Conservation (phyloP, 2,329 filamentous ascomycete species). For the Talaromyces verruculosus region DNA sequence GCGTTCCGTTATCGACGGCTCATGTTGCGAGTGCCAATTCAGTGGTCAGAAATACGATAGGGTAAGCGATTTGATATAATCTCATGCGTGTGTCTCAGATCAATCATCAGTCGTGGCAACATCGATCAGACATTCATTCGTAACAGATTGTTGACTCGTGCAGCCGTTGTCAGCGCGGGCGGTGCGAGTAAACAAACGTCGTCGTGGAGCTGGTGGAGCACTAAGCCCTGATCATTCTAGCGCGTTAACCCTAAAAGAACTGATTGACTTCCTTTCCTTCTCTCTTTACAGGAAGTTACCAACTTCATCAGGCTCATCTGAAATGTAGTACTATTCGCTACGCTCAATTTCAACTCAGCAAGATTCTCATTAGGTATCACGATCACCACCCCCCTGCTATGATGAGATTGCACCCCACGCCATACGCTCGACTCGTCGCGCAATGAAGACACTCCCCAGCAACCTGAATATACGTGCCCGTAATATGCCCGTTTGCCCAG, state of each 20-base stretch:
- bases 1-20: background rate
- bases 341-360: background rate
- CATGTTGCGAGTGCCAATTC: slow-evolving; percentile 4
- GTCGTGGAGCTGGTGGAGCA: background rate
- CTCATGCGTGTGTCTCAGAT: background rate
- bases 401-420: background rate
- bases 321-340: background rate
- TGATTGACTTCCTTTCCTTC: background rate
- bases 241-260: background rate
- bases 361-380: background rate
- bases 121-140: background rate
- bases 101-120: background rate
- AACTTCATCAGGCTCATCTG: background rate
- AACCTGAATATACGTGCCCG: background rate
- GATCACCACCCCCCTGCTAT: background rate
- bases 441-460: background rate
- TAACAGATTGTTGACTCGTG: background rate
- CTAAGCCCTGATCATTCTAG: background rate
- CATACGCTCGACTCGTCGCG: background rate
- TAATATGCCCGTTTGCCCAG: background rate
- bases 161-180: background rate
- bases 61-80: too few relatives aligned
- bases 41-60: background rate
- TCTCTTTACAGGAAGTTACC: background rate
- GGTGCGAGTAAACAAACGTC: slow-evolving; percentile 4